These are phyloP conservation scores for Lepidium sativum DNA, from an alignment of 345 rosid genomes.

Conservation along the genomic window DNA sequence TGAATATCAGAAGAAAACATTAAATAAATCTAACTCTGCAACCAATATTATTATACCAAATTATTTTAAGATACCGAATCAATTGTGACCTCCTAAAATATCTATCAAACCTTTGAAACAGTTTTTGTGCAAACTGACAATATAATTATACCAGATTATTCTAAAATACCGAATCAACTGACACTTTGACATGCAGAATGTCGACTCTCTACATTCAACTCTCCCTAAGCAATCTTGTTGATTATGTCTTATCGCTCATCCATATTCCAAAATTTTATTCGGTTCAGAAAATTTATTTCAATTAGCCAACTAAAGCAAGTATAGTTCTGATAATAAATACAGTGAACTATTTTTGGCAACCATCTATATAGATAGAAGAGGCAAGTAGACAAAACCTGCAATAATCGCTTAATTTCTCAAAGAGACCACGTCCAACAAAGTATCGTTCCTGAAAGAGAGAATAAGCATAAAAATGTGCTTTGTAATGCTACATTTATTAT, in stretches of 20 bases:
- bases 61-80: slow-evolving; percentile 2
- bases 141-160: not conserved
- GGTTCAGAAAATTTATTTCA: not conserved
- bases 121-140: not conserved
- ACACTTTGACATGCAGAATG: not conserved
- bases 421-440: slow-evolving; percentile 94
- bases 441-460: slow-evolving; percentile 75
- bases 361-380: not conserved
- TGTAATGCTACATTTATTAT: not conserved
- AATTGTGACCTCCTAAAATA: not conserved
- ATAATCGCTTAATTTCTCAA: slow-evolving; percentile 75
- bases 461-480: slow-evolving; percentile 5
- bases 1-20: slow-evolving; percentile 26
- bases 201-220: not conserved
- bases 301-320: slow-evolving; percentile 1
- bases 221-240: not conserved
- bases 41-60: not conserved
- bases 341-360: not conserved
- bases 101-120: slow-evolving; percentile 3
- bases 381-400: slow-evolving; percentile 49
- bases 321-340: not conserved
- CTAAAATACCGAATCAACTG: not conserved
- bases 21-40: not conserved
- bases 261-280: not conserved
- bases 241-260: not conserved